Evolutionary conservation across 1,284 basidiomycete species (phyloP).

Genomic region (Irpex sp.): DNA sequence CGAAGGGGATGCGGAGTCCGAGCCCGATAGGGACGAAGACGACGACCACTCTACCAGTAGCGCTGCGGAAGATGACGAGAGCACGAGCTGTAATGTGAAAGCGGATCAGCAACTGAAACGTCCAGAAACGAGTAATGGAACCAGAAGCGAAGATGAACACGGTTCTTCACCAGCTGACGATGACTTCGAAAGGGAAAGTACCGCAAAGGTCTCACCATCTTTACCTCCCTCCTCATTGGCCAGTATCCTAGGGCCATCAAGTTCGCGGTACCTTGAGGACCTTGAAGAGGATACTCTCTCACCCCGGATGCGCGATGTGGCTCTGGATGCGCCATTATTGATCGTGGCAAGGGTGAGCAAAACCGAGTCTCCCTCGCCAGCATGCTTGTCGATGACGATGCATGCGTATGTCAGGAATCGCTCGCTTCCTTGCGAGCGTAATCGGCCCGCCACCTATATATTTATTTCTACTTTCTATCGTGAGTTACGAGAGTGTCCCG

Average conservation of each 20-base stretch:
- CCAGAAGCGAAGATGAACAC: not conserved
- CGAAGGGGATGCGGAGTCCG: not conserved
- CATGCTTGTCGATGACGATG: not conserved
- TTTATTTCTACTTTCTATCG: not conserved
- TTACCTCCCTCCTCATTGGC: not conserved
- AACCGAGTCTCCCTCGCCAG: not conserved
- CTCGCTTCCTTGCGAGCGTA: not conserved
- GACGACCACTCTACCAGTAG: not conserved
- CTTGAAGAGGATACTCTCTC: not conserved
- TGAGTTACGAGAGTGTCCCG: not conserved
- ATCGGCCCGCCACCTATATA: not conserved
- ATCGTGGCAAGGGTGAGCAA: not conserved
- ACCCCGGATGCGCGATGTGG: not conserved
- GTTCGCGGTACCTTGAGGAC: not conserved
- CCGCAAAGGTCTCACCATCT: not conserved
- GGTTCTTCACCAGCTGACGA: not conserved
- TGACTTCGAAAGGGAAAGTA: not conserved
- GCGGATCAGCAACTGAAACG: not conserved
- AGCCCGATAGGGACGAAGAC: not conserved
- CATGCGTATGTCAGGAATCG: not conserved
- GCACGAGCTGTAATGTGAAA: not conserved
- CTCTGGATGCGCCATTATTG: not conserved
- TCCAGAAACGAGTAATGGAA: not conserved
- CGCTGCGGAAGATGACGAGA: not conserved
- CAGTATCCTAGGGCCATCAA: not conserved